Evolutionary conservation across 805 yeast species (phyloP).

Genomic region (Cyberlindnera maclurae): DNA sequence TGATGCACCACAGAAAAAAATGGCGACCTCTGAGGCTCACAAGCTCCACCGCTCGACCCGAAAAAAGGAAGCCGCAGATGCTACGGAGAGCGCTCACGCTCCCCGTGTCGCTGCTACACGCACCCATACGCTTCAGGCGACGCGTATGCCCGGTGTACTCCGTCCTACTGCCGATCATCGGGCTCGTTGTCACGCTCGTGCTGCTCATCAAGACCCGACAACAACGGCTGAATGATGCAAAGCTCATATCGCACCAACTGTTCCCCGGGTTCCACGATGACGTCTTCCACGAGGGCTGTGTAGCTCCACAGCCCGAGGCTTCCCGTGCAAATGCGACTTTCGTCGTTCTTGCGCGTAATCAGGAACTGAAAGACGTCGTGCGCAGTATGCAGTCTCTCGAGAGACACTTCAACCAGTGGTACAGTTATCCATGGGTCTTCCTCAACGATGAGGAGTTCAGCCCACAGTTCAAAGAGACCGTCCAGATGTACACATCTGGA

Average conservation of each 20-base stretch:
- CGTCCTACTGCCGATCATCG: not conserved
- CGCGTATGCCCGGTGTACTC: slow-evolving; percentile 1
- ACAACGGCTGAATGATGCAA: not conserved
- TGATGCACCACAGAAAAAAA: too few relatives aligned
- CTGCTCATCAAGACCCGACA: not conserved
- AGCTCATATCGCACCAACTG: slow-evolving; percentile 3
- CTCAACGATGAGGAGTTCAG: slow-evolving; percentile 74
- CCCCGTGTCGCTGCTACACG: not conserved
- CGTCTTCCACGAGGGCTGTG: slow-evolving; percentile 52
- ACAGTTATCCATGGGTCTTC: slow-evolving; percentile 86
- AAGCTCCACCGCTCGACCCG: too few relatives aligned
- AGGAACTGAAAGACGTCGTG: slow-evolving; percentile 72
- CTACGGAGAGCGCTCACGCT: not conserved
- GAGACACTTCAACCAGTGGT: slow-evolving; percentile 90
- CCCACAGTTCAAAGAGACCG: slow-evolving; percentile 50
- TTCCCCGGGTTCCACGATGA: slow-evolving; percentile 25
- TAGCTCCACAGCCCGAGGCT: slow-evolving; percentile 23
- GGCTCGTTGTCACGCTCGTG: slow-evolving; percentile 2
- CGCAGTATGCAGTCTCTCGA: slow-evolving; percentile 70
- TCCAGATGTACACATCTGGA: slow-evolving; percentile 48
- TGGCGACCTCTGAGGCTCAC: too few relatives aligned
- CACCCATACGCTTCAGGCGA: too few relatives aligned
- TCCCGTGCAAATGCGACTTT: slow-evolving; percentile 75
- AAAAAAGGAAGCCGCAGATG: too few relatives aligned
- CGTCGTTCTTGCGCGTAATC: slow-evolving; percentile 76